Base-by-base conservation (phyloP, 495 filamentous ascomycete species). In the Penicillium egyptiacum region DNA sequence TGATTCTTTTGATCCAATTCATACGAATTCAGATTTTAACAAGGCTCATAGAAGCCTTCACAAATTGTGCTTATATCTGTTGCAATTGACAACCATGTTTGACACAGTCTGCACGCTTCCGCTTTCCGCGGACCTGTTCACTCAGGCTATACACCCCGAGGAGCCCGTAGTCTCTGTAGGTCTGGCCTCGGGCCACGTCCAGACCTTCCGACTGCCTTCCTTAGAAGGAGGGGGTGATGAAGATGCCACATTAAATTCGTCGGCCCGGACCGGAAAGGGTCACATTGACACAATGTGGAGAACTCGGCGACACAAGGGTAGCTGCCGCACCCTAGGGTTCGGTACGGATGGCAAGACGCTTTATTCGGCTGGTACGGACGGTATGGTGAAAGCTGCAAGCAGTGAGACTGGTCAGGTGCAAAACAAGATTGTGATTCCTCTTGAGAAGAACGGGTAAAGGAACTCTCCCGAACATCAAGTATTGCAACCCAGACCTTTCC, bases 51-150 rank as follows among this genome's bases (percentile, higher is more conserved):
- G 16, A 23, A 23, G 16, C 31, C 22, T 19, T 10, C 4, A 0
- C 1, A 14, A 20, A 19, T 23, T 39, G 19, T 35, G 19, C 11
- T 39, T 1, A 35, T 8, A 0, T 17, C 11, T 14, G 11, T 25
- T 17, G 6, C 31, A 30, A 14, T 56, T 26, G n/a, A 17, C 33
- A 55, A 59, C 62, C 62, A 88, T 87, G 88, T 87, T 91, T 65
- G 90, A 96, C 69, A 92, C 86, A 55, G 81, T 95, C 57, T 96
- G 92, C 79, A 90, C 88, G n/a, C 80, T 97, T 17, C 88, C 91
- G 56, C 83, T 98, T 35, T 79, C 85, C 40, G 81, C 90, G 59
- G 95, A 98, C 62, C 79, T 98, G 63, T 96, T 98, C 78, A 69
- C 89, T 2, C 91, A 96, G 73, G 88, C 88, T 20, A 75, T 96